A percentile compares a stretch with the other conserved stretches of the same genome.
These are phyloP conservation scores for Myxozyma mucilagina DNA, from an alignment of 805 yeast genomes.

Conservation along the genomic window DNA sequence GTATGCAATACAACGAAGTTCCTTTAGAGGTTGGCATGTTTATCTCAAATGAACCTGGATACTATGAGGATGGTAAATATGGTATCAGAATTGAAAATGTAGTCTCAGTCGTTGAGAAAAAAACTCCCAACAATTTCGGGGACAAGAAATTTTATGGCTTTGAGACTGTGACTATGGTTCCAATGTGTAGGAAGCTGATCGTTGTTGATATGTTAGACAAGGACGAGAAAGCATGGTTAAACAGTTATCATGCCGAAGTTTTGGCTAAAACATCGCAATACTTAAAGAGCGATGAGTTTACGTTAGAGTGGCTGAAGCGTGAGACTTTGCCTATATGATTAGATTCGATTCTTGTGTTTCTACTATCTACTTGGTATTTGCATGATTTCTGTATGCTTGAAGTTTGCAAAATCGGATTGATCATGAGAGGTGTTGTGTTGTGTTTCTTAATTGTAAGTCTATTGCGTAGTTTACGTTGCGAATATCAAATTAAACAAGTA, in stretches of 20 bases:
- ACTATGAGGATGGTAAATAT: conserved; percentile 81
- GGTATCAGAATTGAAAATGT: conserved; percentile 92
- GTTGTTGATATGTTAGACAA: conserved; percentile 55
- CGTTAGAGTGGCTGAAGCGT: conserved; percentile 67
- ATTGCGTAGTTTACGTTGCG: too few relatives aligned
- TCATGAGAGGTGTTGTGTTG: too few relatives aligned
- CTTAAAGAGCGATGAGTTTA: conserved; percentile 58
- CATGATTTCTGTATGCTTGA: neutral
- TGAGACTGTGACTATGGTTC: conserved; percentile 81
- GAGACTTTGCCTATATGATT: conserved; percentile 49
- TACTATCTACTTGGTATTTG: neutral
- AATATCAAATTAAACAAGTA: too few relatives aligned
- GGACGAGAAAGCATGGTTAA: conserved; percentile 69
- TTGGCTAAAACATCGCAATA: conserved; percentile 53
- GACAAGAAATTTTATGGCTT: conserved; percentile 64
- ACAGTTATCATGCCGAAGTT: conserved; percentile 61
- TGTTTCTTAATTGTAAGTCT: too few relatives aligned
- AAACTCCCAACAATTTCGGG: conserved; percentile 50
- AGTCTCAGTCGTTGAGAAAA: conserved; percentile 53
- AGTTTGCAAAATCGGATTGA: too few relatives aligned
- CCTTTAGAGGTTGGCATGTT: conserved; percentile 68
- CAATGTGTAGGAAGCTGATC: conserved; percentile 77
- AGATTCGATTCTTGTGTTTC: neutral
- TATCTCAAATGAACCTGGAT: conserved; percentile 92
- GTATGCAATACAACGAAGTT: conserved; percentile 47